These are phyloP conservation scores for Fusarium cicatricum DNA, from an alignment of 2,329 filamentous ascomycete species.

Conservation along the genomic window DNA sequence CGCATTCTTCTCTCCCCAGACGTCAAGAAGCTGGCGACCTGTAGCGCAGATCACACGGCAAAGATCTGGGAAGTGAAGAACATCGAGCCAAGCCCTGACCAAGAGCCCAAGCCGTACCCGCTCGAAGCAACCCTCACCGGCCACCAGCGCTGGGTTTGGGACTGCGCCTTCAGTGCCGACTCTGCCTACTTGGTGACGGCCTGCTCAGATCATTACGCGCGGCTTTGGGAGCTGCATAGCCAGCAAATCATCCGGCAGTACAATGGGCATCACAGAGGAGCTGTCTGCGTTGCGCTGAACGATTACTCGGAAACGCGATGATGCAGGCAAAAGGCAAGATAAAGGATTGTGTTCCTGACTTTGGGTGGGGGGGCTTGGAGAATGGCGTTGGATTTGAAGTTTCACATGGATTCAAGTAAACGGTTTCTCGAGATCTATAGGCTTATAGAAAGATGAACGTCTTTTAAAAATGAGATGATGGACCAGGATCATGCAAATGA, in stretches of 20 bases:
- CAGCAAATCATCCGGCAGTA: conserved; percentile 94
- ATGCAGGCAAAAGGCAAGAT: conserved; percentile 15
- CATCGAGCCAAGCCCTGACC: conserved; percentile 59
- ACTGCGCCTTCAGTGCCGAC: conserved; percentile 94
- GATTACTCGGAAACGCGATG: conserved; percentile 73
- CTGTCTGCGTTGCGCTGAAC: conserved; percentile 91
- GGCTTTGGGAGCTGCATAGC: conserved; percentile 87
- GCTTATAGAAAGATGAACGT: conserved; percentile 3
- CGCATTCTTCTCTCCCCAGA: conserved; percentile 91
- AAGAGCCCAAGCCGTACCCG: conserved; percentile 69
- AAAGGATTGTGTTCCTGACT: conserved; percentile 20
- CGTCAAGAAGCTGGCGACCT: conserved; percentile 92
- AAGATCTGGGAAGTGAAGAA: conserved; percentile 94
- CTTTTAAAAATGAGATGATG: not conserved
- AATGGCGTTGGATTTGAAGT: conserved; percentile 36
- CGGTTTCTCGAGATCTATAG: conserved; percentile 9
- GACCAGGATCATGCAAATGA: too few relatives aligned
- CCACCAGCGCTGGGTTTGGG: conserved; percentile 97
- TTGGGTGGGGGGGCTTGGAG: conserved; percentile 15
- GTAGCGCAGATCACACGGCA: conserved; percentile 90
- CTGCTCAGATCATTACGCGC: conserved; percentile 91
- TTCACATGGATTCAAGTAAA: conserved; percentile 18
- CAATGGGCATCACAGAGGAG: conserved; percentile 91
- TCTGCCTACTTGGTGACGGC: conserved; percentile 93
- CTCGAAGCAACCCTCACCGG: conserved; percentile 87